These are phyloP conservation scores for Cyberlindnera subsufficiens DNA, from an alignment of 805 yeast species.

Conservation along the genomic window DNA sequence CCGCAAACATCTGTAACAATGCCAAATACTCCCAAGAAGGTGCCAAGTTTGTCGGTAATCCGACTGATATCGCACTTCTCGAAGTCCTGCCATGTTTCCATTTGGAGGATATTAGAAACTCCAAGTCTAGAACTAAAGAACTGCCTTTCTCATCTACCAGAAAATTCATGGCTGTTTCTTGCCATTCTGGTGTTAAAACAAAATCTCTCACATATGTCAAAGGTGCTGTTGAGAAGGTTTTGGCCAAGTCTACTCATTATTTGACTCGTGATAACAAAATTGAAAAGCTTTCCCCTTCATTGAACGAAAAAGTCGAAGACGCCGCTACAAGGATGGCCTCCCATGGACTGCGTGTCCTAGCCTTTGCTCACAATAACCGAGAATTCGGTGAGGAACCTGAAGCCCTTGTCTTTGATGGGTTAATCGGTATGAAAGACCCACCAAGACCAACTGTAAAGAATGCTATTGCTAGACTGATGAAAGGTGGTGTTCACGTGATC, in stretches of 20 bases:
- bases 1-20: conserved; percentile 73
- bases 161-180: conserved; percentile 85
- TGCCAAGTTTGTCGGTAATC: conserved; percentile 78
- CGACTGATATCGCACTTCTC: conserved; percentile 88
- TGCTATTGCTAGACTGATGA: conserved; percentile 69
- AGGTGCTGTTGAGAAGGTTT: conserved; percentile 83
- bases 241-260: conserved; percentile 56
- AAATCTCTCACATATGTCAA: conserved; percentile 64
- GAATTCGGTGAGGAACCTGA: conserved; percentile 40
- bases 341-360: conserved; percentile 83
- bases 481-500: conserved; percentile 95
- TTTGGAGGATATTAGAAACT: conserved; percentile 61
- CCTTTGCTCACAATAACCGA: conserved; percentile 55
- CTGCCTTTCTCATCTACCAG: conserved; percentile 79
- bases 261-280: conserved; percentile 52
- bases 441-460: conserved; percentile 83
- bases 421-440: conserved; percentile 96
- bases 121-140: conserved; percentile 58
- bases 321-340: conserved; percentile 64
- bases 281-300: conserved; percentile 50
- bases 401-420: conserved; percentile 72
- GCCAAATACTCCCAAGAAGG: conserved; percentile 63
- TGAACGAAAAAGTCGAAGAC: conserved; percentile 40
- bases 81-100: conserved; percentile 70
- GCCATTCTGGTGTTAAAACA: conserved; percentile 51